These are phyloP conservation scores for Colletotrichum godetiae DNA, from an alignment of 2,329 filamentous ascomycete species.

Conservation along the genomic window DNA sequence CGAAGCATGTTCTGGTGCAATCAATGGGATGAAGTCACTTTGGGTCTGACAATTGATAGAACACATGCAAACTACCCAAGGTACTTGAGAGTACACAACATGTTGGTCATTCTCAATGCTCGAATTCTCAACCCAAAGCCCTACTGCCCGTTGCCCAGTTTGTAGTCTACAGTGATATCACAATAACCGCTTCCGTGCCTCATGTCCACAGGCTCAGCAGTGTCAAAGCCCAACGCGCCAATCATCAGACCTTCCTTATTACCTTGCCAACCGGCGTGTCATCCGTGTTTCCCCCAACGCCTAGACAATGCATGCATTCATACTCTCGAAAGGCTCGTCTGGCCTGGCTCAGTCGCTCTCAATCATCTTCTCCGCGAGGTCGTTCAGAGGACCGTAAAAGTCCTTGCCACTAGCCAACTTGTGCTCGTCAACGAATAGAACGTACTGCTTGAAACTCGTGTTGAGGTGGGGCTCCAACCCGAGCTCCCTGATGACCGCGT, in stretches of 20 bases:
- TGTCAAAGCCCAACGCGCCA: slow-evolving; percentile 20
- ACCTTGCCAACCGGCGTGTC: slow-evolving; percentile 16
- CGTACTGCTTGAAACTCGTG: slow-evolving; percentile 99
- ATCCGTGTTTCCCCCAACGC: slow-evolving; percentile 34
- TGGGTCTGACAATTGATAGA: background rate
- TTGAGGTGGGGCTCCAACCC: slow-evolving; percentile 97
- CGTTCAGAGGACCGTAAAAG: slow-evolving; percentile 95
- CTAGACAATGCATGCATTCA: slow-evolving; percentile 30
- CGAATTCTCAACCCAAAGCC: slow-evolving; percentile 6
- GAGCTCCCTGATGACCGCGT: slow-evolving; percentile 93
- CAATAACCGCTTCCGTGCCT: slow-evolving; percentile 26
- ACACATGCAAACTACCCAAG: background rate
- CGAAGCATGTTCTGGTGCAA: background rate
- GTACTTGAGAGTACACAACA: background rate
- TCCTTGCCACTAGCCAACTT: slow-evolving; percentile 91
- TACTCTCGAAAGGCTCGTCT: background rate
- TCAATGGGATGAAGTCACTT: background rate
- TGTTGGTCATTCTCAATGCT: slow-evolving; percentile 10
- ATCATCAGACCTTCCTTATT: slow-evolving; percentile 26
- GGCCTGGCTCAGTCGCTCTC: slow-evolving; percentile 77
- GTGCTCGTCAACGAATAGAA: slow-evolving; percentile 98
- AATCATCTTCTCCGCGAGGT: slow-evolving; percentile 97
- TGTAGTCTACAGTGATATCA: slow-evolving; percentile 36
- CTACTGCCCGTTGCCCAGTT: slow-evolving; percentile 14
- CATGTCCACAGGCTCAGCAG: background rate